A percentile compares a stretch with the other conserved stretches of the same genome.
These are phyloP conservation scores for Fallopia convolvulus DNA, from an alignment of 148 eudicot species.

Conservation along the genomic window DNA sequence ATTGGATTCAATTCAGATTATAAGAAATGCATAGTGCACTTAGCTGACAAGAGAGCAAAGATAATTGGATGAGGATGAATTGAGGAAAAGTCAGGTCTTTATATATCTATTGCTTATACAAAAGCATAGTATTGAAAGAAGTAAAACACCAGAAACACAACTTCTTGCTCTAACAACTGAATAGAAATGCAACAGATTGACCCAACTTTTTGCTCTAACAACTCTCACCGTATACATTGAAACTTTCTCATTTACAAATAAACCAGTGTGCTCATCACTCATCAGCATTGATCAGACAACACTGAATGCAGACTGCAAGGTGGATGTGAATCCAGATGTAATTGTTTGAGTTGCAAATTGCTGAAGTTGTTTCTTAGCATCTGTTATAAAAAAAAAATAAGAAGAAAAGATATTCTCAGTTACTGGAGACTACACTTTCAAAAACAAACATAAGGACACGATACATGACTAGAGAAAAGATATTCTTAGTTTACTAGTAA, in stretches of 20 bases:
- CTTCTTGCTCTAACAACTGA: background rate
- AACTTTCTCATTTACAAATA: constrained; percentile 4
- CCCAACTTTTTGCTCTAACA: background rate
- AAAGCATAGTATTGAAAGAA: background rate
- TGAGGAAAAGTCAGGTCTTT: background rate
- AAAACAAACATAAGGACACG: background rate
- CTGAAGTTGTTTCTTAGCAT: constrained; percentile 98
- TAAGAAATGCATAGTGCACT: too few species aligned
- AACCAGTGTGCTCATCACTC: background rate
- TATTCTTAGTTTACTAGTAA: background rate
- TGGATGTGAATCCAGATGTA: constrained; percentile 72
- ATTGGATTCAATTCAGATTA: too few species aligned
- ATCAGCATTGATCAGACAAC: constrained; percentile 41
- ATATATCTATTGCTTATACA: background rate
- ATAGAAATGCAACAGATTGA: background rate
- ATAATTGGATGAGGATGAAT: background rate
- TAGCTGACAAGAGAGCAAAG: too few species aligned
- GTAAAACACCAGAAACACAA: background rate
- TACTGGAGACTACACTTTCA: background rate
- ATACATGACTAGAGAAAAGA: background rate
- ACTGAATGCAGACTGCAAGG: constrained; percentile 79
- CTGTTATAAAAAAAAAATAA: constrained; percentile 29
- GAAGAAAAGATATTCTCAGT: background rate
- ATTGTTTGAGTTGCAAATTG: constrained; percentile 90
- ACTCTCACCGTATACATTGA: background rate